A percentile compares a stretch with the other conserved stretches of the same genome.
Conservation (phyloP, 306 rosid species). For the Biancaea sappan region DNA sequence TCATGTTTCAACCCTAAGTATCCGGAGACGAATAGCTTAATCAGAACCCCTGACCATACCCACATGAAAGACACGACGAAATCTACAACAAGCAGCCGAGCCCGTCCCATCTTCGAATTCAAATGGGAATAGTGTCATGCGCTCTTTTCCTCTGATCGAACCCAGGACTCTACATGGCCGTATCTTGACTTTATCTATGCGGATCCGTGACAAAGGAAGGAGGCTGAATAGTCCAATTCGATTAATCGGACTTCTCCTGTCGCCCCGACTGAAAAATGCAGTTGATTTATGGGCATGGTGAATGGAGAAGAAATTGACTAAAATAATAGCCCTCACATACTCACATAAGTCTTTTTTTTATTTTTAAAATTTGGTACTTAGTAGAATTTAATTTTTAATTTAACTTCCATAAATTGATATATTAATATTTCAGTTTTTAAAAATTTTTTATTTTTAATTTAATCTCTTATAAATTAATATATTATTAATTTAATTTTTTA, state of each 20-base stretch:
- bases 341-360: too few species aligned
- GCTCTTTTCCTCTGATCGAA: neutral
- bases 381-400: too few species aligned
- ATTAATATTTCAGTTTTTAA: too few species aligned
- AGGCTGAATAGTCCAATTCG: neutral
- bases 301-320: too few species aligned
- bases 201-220: neutral
- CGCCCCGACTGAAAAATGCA: neutral
- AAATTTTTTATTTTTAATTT: too few species aligned
- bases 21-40: slow-evolving; percentile 48
- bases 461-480: too few species aligned
- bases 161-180: neutral
- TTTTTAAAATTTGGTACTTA: too few species aligned
- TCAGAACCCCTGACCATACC: slow-evolving; percentile 77
- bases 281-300: neutral
- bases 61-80: slow-evolving; percentile 78
- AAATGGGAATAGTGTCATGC: neutral
- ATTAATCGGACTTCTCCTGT: neutral
- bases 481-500: too few species aligned
- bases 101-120: slow-evolving; percentile 42
- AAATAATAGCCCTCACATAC: too few species aligned
- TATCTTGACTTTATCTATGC: neutral
- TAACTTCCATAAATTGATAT: too few species aligned
- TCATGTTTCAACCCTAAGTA: slow-evolving; percentile 42
- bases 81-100: slow-evolving; percentile 56